A percentile compares a stretch with the other conserved stretches of the same genome.
Evolutionary conservation across 768 basidiomycete genomes (phyloP).

Genomic region (Candolleomyces efflorescens): DNA sequence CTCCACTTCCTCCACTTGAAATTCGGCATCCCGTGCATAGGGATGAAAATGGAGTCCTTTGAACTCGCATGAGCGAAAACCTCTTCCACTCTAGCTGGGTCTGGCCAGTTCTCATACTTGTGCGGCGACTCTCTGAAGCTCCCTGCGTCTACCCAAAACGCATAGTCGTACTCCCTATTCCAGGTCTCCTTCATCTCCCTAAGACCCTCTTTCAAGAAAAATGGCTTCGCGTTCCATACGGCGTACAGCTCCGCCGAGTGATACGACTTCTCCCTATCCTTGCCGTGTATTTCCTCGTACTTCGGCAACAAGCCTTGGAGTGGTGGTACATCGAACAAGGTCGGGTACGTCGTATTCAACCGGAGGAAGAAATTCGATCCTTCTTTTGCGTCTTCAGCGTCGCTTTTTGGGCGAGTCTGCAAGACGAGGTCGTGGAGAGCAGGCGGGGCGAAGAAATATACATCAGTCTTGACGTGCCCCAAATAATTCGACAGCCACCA

Average conservation of each 20-base stretch:
- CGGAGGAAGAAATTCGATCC: conserved; percentile 24
- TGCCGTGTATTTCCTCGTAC: conserved; percentile 39
- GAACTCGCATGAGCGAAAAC: conserved; percentile 33
- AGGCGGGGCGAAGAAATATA: conserved; percentile 52
- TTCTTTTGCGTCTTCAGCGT: too few relatives aligned
- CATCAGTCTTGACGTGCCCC: conserved; percentile 36
- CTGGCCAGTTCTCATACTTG: conserved; percentile 46
- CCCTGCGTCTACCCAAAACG: conserved; percentile 57
- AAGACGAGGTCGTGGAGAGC: conserved; percentile 30
- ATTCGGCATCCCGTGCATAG: conserved; percentile 34
- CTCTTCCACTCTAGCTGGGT: conserved; percentile 31
- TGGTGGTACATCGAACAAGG: conserved; percentile 47
- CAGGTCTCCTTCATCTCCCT: conserved; percentile 15
- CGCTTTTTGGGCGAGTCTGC: conserved; percentile 18
- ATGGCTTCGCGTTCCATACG: conserved; percentile 53
- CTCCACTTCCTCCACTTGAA: conserved; percentile 31
- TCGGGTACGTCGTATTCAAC: conserved; percentile 41
- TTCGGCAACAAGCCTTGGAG: conserved; percentile 24
- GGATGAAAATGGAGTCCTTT: conserved; percentile 50
- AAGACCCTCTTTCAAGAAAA: conserved; percentile 40
- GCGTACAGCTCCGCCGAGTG: conserved; percentile 51
- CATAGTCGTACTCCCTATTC: conserved; percentile 43
- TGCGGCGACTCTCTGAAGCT: conserved; percentile 41
- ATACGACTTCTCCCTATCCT: conserved; percentile 38
- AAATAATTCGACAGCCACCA: conserved; percentile 45